Evolutionary conservation across 768 basidiomycete species (phyloP).

Genomic region (Bullera alba): DNA sequence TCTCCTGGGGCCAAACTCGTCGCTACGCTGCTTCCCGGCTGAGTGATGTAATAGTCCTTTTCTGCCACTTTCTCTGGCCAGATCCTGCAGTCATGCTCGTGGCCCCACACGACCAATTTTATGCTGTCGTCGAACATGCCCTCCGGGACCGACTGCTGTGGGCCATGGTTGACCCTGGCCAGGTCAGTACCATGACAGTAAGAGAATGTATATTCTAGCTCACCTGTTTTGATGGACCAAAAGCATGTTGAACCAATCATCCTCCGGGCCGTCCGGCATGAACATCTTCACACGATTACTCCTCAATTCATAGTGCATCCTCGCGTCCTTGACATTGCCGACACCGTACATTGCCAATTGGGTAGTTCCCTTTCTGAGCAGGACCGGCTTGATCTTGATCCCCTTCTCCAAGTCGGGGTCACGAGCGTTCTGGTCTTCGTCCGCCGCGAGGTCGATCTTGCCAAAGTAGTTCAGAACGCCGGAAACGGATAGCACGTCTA

Average conservation of each 20-base stretch:
- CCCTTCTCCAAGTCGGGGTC: conserved; percentile 52
- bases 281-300: conserved; percentile 94
- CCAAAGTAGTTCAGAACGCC: conserved; percentile 98
- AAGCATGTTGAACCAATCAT: conserved; percentile 87
- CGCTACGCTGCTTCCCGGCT: conserved; percentile 91
- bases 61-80: conserved; percentile 83
- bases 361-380: conserved; percentile 79
- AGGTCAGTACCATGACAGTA: background rate
- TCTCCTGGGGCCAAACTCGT: conserved; percentile 93
- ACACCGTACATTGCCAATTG: conserved; percentile 88
- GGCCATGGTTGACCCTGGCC: conserved; percentile 80
- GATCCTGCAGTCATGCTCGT: conserved; percentile 96
- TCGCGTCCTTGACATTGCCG: conserved; percentile 90
- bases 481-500: conserved; percentile 87
- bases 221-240: conserved; percentile 95
- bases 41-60: conserved; percentile 82
- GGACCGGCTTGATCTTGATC: conserved; percentile 80
- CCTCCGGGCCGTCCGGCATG: conserved; percentile 60
- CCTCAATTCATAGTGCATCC: conserved; percentile 92
- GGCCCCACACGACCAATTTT: conserved; percentile 93
- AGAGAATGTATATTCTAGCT: conserved; percentile 16
- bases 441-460: conserved; percentile 74
- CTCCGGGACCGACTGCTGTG: conserved; percentile 89
- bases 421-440: conserved; percentile 59
- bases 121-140: conserved; percentile 94